A percentile compares a stretch with the other conserved stretches of the same genome.
phyloP scores from a whole-genome alignment of 2,329 filamentous ascomycete species.

The Colletotrichum tropicale region DNA sequence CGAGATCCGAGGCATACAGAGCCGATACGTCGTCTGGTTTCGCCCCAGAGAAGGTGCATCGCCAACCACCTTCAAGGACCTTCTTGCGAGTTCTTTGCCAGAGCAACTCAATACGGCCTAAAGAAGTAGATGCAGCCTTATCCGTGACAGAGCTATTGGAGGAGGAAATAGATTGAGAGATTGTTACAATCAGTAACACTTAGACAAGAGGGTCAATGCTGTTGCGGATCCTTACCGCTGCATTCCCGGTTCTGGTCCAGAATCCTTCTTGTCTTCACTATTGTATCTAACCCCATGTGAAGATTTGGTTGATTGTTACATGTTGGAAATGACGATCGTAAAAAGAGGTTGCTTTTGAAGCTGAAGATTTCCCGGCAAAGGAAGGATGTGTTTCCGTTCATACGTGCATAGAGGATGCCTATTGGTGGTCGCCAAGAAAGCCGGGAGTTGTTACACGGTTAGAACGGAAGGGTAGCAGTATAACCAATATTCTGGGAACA shows the following conservation, averaged over 20 bases:
- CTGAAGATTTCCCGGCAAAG: not conserved
- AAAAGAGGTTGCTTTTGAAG: not conserved
- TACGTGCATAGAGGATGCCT: no score
- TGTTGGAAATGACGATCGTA: not conserved
- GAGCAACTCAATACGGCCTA: not conserved
- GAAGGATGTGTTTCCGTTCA: no score
- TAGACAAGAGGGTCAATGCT: not conserved
- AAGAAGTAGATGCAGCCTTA: not conserved
- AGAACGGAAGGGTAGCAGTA: no score
- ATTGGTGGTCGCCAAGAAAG: no score
- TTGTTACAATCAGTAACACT: not conserved
- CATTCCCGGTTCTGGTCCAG: not conserved
- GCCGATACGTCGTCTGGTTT: not conserved
- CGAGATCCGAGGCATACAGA: not conserved
- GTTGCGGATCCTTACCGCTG: not conserved
- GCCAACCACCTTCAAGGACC: not conserved
- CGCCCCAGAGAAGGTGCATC: not conserved
- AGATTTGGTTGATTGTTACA: not conserved
- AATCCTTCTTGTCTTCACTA: not conserved
- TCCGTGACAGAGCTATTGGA: not conserved
- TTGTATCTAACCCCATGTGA: not conserved
- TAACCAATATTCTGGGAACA: no score
- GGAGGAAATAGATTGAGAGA: not conserved
- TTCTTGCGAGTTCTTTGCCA: not conserved
- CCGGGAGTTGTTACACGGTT: no score